phyloP scores from a whole-genome alignment of 2,329 filamentous ascomycete genomes.

The Aspergillus vadensis region DNA sequence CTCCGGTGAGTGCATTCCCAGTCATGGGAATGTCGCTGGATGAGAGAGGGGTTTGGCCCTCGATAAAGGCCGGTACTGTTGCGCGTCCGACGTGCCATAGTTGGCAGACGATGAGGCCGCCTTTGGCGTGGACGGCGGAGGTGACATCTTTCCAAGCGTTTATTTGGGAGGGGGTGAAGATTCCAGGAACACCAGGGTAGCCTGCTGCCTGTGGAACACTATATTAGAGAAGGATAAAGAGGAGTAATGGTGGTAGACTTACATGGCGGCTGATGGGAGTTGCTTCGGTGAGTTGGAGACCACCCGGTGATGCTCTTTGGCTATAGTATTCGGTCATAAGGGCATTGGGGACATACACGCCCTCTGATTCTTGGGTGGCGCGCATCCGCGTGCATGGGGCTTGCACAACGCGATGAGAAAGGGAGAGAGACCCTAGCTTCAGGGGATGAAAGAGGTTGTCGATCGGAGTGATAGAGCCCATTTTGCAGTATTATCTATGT shows the following conservation, averaged over 20 bases:
- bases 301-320: constrained; percentile 37
- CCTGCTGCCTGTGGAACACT: constrained; percentile 26
- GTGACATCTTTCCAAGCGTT: constrained; percentile 36
- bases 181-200: constrained; percentile 33
- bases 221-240: neutral
- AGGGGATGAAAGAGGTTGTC: constrained; percentile 42
- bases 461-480: constrained; percentile 28
- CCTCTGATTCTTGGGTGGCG: constrained; percentile 29
- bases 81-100: constrained; percentile 42
- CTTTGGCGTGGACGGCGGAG: constrained; percentile 37
- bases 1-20: constrained; percentile 43
- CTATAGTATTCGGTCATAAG: constrained; percentile 34
- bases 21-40: constrained; percentile 38
- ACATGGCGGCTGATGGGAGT: constrained; percentile 34
- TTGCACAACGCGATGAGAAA: constrained; percentile 31
- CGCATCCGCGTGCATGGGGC: constrained; percentile 34
- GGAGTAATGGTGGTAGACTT: neutral
- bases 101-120: constrained; percentile 36
- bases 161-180: constrained; percentile 34
- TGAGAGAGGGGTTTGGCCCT: constrained; percentile 30
- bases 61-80: constrained; percentile 43
- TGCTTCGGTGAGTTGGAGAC: constrained; percentile 39
- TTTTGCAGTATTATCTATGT: constrained; percentile 1
- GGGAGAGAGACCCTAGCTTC: constrained; percentile 24
- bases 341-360: constrained; percentile 33